Base-by-base conservation (phyloP, 1,284 basidiomycete species). In the Volvariella surrecta region DNA sequence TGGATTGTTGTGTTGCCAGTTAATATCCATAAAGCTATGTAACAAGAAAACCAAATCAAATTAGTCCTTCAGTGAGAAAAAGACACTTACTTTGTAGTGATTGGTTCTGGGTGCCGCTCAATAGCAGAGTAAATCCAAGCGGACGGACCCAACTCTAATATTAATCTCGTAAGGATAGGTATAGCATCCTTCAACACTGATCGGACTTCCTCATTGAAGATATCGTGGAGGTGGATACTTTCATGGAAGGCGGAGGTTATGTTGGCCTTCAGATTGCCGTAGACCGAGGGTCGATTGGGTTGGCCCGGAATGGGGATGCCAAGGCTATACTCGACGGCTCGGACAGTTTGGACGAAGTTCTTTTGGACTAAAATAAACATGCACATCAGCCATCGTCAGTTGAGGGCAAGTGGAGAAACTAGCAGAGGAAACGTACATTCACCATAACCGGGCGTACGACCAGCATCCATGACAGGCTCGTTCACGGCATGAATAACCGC, bases 401-500 rank as follows among this genome's bases (percentile, higher is more conserved):
- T 28, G 24, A 6, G 24, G 40, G 35, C 19, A 2, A 24, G 6
- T 40, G 7, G 32, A 37, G 35, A 32, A 2, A 31, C 28, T 28
- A 28, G 24, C 24, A 10, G 18, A 3, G 18, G 51, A 17, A 18
- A 56, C 64, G 38, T 56, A 86, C 82, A 88, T 38, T 70, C 65
- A 16, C 84, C 84, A 41, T 81, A 79, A 15, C 68, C 73, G 0
- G 84, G 84, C 0, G 84, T 87, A 48, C 68, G 57, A 7, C 48
- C 57, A 1, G 81, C 78, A 54, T 87, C 61, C 79, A 76, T 79
- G 49, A 82, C 75, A 0, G 82, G 82, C 48, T 89, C 86, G 50
- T 89, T 89, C 34, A 84, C 68, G 1, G 84, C 84, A 52, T 88
- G 71, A 24, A 89, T 82, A 0, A 79, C 64, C 41, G 80, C 79